A percentile compares a stretch with the other conserved stretches of the same genome.
These are phyloP conservation scores for Calocybe gangraenosa DNA, from an alignment of 768 basidiomycete species.

Conservation along the genomic window DNA sequence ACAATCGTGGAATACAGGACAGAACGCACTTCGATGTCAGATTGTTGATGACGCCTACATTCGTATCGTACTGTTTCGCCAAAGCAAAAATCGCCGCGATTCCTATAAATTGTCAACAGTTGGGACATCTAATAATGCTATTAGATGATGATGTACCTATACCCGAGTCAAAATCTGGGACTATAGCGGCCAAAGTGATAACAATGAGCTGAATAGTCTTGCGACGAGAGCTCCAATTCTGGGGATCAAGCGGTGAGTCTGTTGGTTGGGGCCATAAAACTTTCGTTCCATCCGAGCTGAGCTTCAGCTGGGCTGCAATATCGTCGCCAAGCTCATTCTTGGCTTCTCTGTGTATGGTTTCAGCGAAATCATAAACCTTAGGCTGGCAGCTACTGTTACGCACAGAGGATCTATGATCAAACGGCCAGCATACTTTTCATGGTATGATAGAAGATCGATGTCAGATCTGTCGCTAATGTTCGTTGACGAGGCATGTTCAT, in stretches of 20 bases:
- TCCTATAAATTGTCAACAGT: conserved; percentile 27
- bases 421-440: conserved; percentile 53
- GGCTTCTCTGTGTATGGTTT: conserved; percentile 46
- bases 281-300: conserved; percentile 50
- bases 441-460: conserved; percentile 37
- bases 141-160: conserved; percentile 42
- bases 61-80: conserved; percentile 51
- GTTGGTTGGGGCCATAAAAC: conserved; percentile 71
- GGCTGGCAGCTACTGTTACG: too few relatives aligned
- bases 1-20: not conserved
- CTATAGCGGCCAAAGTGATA: conserved; percentile 58
- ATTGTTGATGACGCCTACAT: conserved; percentile 53
- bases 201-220: conserved; percentile 57
- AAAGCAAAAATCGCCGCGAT: conserved; percentile 62
- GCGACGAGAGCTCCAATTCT: conserved; percentile 54
- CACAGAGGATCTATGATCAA: conserved; percentile 60
- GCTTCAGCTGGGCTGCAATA: conserved; percentile 52
- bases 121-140: not conserved
- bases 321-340: conserved; percentile 55
- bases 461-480: conserved; percentile 19
- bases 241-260: conserved; percentile 59
- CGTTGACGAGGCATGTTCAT: conserved; percentile 13
- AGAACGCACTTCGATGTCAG: conserved; percentile 49
- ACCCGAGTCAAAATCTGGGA: conserved; percentile 66
- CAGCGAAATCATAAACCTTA: not conserved